Evolutionary conservation across 805 yeast species (phyloP).

Genomic region (Wickerhamomyces chaumierensis): DNA sequence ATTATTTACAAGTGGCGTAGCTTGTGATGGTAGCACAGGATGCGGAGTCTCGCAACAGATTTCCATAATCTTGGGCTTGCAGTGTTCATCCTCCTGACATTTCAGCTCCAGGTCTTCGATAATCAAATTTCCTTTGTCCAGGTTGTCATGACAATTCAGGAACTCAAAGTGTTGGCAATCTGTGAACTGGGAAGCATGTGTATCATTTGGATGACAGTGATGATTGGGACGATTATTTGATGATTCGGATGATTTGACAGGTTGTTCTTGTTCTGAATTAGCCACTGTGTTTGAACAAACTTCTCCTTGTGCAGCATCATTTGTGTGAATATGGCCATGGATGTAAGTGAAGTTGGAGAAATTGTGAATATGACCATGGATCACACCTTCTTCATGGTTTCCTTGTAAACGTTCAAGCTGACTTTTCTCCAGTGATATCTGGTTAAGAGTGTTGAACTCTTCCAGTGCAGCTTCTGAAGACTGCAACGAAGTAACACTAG

Average conservation of each 20-base stretch:
- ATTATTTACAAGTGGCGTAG: too few relatives aligned
- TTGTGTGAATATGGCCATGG: slow-evolving; percentile 55
- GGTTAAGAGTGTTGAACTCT: neutral
- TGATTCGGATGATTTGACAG: neutral
- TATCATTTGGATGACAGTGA: slow-evolving; percentile 14
- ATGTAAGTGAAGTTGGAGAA: slow-evolving; percentile 51
- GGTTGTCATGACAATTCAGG: slow-evolving; percentile 24
- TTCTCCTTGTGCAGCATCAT: slow-evolving; percentile 4
- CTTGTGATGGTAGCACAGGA: neutral
- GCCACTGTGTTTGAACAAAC: neutral
- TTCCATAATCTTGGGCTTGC: slow-evolving; percentile 28
- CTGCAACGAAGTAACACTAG: too few relatives aligned
- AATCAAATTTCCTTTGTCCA: slow-evolving; percentile 6
- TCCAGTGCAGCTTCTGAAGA: neutral
- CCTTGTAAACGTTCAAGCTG: neutral
- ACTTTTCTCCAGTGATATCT: neutral
- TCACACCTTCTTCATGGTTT: slow-evolving; percentile 32
- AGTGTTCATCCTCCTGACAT: slow-evolving; percentile 19
- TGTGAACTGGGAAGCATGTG: slow-evolving; percentile 11
- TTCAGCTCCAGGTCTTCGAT: slow-evolving; percentile 9
- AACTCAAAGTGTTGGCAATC: slow-evolving; percentile 33
- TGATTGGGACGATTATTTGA: slow-evolving; percentile 2
- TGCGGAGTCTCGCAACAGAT: slow-evolving; percentile 29
- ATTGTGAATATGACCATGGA: slow-evolving; percentile 59
- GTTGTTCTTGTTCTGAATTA: too few relatives aligned